Conservation (phyloP, 2,329 filamentous ascomycete genomes). For the Pseudofabraea citricarpa region DNA sequence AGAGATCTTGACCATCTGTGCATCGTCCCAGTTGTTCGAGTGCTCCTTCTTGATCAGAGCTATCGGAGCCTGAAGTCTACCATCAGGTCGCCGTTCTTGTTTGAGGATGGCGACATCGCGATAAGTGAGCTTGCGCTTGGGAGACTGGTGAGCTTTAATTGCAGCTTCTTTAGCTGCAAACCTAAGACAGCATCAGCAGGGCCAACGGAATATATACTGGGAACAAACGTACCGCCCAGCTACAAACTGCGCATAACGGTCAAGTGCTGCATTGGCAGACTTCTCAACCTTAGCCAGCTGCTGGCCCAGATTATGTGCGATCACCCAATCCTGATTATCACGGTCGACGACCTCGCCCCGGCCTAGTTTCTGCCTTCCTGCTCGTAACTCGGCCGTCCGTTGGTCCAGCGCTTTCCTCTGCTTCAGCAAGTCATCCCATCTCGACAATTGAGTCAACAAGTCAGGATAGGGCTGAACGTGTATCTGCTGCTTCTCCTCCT, state of each 20-base stretch:
- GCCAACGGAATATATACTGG: neutral
- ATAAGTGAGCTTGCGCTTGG: conserved; percentile 51
- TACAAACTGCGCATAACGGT: conserved; percentile 12
- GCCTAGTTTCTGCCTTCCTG: conserved; percentile 2
- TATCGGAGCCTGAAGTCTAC: conserved; percentile 17
- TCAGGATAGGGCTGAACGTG: neutral
- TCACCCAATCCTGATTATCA: neutral
- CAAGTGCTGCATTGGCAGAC: neutral
- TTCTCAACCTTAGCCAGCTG: conserved; percentile 1
- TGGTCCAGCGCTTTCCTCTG: neutral
- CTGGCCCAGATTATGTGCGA: neutral
- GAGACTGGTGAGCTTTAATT: conserved; percentile 69
- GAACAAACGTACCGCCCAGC: conserved; percentile 19
- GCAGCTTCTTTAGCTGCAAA: conserved; percentile 68
- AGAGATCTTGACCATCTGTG: conserved; percentile 63
- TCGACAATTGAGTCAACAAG: neutral
- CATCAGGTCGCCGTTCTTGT: too few species aligned
- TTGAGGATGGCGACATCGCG: conserved; percentile 47
- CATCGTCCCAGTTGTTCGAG: conserved; percentile 27
- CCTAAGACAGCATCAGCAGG: conserved; percentile 8
- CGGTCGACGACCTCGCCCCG: neutral
- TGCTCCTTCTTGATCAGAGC: conserved; percentile 17
- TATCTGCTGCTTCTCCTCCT: conserved; percentile 9
- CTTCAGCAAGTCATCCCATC: neutral
- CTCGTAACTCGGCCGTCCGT: too few species aligned